Evolutionary conservation across 768 basidiomycete species (phyloP).

Genomic region (Phaeolepiota aurea): DNA sequence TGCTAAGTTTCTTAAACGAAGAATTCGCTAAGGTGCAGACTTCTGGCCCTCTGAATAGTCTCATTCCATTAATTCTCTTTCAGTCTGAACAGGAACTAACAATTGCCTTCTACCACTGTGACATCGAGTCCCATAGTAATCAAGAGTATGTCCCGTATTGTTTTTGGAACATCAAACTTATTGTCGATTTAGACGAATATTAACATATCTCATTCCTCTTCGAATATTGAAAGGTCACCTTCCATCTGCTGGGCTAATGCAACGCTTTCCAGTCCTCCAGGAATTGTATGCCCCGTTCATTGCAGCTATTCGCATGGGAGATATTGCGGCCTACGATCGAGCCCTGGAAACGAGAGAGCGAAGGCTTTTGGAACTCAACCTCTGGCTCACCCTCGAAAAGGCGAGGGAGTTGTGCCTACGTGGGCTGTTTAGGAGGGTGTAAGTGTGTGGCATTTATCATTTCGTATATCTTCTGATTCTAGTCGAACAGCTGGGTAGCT

Average conservation of each 20-base stretch:
- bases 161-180: neutral
- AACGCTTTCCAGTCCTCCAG: slow-evolving; percentile 63
- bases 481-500: slow-evolving; percentile 81
- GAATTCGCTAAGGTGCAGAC: slow-evolving; percentile 68
- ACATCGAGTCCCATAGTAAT: slow-evolving; percentile 59
- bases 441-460: slow-evolving; percentile 17
- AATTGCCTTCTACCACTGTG: slow-evolving; percentile 81
- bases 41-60: neutral
- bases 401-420: slow-evolving; percentile 84
- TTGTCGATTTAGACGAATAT: slow-evolving; percentile 56
- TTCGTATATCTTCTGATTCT: neutral
- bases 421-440: slow-evolving; percentile 74
- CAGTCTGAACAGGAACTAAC: slow-evolving; percentile 84
- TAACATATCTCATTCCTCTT: slow-evolving; percentile 86
- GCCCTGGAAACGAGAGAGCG: slow-evolving; percentile 67
- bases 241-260: slow-evolving; percentile 64
- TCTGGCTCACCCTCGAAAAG: slow-evolving; percentile 82
- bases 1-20: slow-evolving; percentile 90
- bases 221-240: slow-evolving; percentile 83
- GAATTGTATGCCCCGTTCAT: slow-evolving; percentile 79
- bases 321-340: slow-evolving; percentile 73
- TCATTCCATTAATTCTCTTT: neutral
- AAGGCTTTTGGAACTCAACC: slow-evolving; percentile 75
- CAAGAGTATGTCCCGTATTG: slow-evolving; percentile 53
- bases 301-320: slow-evolving; percentile 65